Conservation (phyloP, 805 yeast genomes). For the Metschnikowia lunata region DNA sequence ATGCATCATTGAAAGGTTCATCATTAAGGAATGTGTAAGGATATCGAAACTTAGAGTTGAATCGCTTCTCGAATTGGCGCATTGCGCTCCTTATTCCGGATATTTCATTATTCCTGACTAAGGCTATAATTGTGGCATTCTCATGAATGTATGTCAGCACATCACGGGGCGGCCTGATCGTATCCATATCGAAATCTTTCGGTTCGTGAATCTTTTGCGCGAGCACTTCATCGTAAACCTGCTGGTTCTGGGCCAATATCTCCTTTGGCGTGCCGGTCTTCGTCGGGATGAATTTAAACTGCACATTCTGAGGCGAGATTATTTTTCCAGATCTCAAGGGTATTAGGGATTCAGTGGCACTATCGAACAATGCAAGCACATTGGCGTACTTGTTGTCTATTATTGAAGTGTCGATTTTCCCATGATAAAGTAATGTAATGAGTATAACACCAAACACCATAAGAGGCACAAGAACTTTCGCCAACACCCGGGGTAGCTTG, state of each 20-base stretch:
- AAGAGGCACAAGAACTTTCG: constrained; percentile 8
- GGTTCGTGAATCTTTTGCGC: constrained; percentile 45
- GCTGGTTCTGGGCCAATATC: constrained; percentile 35
- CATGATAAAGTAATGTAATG: constrained; percentile 4
- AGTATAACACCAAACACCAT: constrained; percentile 1
- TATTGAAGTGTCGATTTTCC: constrained; percentile 8
- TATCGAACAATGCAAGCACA: constrained; percentile 5
- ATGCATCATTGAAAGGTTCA: constrained; percentile 53
- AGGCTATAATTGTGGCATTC: constrained; percentile 69
- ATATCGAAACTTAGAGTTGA: constrained; percentile 67
- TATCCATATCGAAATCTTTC: constrained; percentile 31
- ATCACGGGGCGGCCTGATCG: constrained; percentile 27
- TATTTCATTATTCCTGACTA: constrained; percentile 68
- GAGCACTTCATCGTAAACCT: constrained; percentile 35
- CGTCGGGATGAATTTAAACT: constrained; percentile 29
- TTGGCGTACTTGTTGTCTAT: constrained; percentile 6
- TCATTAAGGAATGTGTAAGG: constrained; percentile 83
- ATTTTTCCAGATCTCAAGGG: not conserved
- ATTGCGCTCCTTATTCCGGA: constrained; percentile 49
- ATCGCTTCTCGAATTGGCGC: constrained; percentile 54
- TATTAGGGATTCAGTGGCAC: not conserved
- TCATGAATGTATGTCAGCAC: constrained; percentile 39
- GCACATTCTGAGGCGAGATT: constrained; percentile 27
- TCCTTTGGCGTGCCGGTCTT: constrained; percentile 28
- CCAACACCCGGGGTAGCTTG: constrained; percentile 8